phyloP scores from a whole-genome alignment of 495 filamentous ascomycete species.

The Stereocaulon alpinum region DNA sequence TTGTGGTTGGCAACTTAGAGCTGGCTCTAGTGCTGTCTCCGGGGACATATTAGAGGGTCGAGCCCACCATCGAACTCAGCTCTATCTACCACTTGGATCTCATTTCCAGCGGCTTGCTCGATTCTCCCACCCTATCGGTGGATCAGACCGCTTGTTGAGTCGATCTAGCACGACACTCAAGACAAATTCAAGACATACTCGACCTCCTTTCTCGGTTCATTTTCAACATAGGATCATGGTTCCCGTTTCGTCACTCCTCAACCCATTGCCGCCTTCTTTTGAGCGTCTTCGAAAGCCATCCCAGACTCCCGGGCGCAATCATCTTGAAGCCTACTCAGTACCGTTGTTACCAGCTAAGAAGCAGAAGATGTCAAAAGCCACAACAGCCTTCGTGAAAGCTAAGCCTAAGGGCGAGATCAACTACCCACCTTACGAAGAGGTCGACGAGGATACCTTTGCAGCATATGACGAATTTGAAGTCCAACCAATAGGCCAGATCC shows the following conservation, averaged over 20 bases:
- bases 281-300: conserved; percentile 22
- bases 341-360: conserved; percentile 30
- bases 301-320: conserved; percentile 20
- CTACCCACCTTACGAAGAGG: conserved; percentile 56
- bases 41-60: conserved; percentile 6
- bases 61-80: not conserved
- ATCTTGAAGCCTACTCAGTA: conserved; percentile 17
- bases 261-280: conserved; percentile 39
- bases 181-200: not conserved
- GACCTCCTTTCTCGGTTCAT: not conserved
- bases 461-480: conserved; percentile 52
- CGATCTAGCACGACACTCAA: not conserved
- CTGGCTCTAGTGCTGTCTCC: not conserved
- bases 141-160: not conserved
- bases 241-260: conserved; percentile 49
- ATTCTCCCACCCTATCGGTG: not conserved
- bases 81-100: not conserved
- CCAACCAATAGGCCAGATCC: conserved; percentile 58
- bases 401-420: conserved; percentile 51
- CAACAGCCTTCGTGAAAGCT: conserved; percentile 46
- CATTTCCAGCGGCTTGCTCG: not conserved
- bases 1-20: not conserved
- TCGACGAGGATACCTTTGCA: conserved; percentile 43
- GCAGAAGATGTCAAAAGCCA: conserved; percentile 48
- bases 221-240: conserved; percentile 32